These are phyloP conservation scores for Nicotiana tomentosiformis DNA, from an alignment of 257 asterid species.

Conservation along the genomic window DNA sequence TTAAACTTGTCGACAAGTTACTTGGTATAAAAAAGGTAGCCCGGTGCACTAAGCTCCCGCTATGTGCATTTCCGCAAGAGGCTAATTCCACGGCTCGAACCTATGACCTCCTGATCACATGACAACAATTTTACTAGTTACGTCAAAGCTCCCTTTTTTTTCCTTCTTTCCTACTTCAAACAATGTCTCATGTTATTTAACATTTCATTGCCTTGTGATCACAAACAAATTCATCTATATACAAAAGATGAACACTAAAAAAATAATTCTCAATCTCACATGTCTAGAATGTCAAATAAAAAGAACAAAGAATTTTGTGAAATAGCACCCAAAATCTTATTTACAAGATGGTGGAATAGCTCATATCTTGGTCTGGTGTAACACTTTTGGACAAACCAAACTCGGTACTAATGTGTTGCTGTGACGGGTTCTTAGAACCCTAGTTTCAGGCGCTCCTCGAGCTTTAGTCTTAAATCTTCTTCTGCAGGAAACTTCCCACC, in stretches of 20 bases:
- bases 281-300: neutral
- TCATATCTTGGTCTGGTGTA: neutral
- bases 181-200: neutral
- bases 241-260: neutral
- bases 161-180: neutral
- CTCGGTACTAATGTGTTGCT: neutral
- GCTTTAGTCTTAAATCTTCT: constrained; percentile 49
- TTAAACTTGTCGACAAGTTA: no score
- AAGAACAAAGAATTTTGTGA: neutral
- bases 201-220: neutral
- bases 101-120: no score
- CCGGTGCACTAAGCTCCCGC: no score
- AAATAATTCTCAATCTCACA: neutral
- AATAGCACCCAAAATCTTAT: neutral
- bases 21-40: no score
- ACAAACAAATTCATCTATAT: neutral
- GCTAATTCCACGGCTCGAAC: no score
- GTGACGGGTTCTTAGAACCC: constrained; percentile 35
- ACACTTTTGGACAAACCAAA: neutral
- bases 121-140: no score
- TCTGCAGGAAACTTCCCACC: constrained; percentile 58
- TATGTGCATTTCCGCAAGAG: no score
- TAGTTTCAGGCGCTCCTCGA: constrained; percentile 29
- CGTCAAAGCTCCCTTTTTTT: no score
- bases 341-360: constrained; percentile 5